A percentile compares a stretch with the other conserved stretches of the same genome.
These are phyloP conservation scores for Geotrichum aggregatum DNA, from an alignment of 1,139 yeast genomes.

Conservation along the genomic window DNA sequence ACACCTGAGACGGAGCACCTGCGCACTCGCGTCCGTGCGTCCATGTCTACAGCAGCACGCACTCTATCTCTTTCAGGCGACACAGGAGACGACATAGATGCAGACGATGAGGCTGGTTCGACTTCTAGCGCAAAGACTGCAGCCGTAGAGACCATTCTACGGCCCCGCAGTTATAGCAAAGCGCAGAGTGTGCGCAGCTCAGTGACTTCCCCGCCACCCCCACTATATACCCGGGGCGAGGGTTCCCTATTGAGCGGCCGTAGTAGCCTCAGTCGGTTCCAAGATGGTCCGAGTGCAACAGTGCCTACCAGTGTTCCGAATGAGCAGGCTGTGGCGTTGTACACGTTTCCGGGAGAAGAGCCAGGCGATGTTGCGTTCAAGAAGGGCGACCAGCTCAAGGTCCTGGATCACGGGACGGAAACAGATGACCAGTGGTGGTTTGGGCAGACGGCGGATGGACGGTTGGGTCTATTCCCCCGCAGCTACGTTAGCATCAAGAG, in stretches of 20 bases:
- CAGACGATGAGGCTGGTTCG: constrained; percentile 1
- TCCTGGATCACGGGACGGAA: constrained; percentile 42
- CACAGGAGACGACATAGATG: neutral
- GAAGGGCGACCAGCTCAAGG: constrained; percentile 48
- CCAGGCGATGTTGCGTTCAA: constrained; percentile 51
- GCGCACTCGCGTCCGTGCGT: constrained; percentile 21
- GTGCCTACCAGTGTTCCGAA: constrained; percentile 22
- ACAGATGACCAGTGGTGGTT: constrained; percentile 57
- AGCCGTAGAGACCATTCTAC: neutral
- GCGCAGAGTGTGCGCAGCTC: neutral
- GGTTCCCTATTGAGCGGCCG: no score
- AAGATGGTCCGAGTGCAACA: neutral
- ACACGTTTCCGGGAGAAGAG: constrained; percentile 39
- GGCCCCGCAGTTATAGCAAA: constrained; percentile 2
- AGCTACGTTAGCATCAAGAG: constrained; percentile 44
- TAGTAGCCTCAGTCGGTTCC: neutral
- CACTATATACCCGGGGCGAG: no score
- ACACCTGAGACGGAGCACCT: constrained; percentile 12
- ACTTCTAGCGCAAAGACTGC: neutral
- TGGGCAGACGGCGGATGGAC: constrained; percentile 47
- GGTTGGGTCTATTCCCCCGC: constrained; percentile 52
- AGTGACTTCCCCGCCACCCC: no score
- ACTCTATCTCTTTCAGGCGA: constrained; percentile 8
- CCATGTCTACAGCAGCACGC: constrained; percentile 22
- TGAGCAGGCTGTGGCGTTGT: constrained; percentile 37